phyloP scores from a whole-genome alignment of 2,329 filamentous ascomycete genomes.

The Alternaria gaisen region DNA sequence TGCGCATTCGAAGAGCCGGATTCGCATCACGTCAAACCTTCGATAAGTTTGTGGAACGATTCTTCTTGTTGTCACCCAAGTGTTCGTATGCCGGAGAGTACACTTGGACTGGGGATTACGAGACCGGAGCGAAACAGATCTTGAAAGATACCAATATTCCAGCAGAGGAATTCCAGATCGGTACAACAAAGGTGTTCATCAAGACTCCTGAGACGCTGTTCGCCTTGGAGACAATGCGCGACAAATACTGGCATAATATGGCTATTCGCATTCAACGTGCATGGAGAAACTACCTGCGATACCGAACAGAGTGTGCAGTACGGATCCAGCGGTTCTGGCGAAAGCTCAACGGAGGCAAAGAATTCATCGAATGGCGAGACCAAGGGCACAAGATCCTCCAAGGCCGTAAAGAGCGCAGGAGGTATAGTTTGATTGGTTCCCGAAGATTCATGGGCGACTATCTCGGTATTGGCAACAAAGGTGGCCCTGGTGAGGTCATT shows the following conservation, averaged over 20 bases:
- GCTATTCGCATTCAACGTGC: constrained; percentile 95
- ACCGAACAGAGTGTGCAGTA: constrained; percentile 89
- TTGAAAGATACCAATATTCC: constrained; percentile 97
- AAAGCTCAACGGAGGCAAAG: constrained; percentile 87
- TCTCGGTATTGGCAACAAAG: constrained; percentile 82
- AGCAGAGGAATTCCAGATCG: constrained; percentile 94
- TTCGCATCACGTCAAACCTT: constrained; percentile 98
- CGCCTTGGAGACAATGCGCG: constrained; percentile 95
- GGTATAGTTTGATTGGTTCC: constrained; percentile 90
- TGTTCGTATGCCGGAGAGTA: constrained; percentile 97
- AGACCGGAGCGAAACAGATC: constrained; percentile 89
- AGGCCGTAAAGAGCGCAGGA: constrained; percentile 86
- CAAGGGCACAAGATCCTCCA: constrained; percentile 83
- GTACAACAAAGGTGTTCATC: constrained; percentile 96
- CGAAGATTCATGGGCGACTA: constrained; percentile 96
- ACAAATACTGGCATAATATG: constrained; percentile 99
- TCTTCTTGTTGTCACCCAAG: constrained; percentile 92
- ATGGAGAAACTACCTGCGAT: constrained; percentile 95
- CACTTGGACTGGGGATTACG: constrained; percentile 89
- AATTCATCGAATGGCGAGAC: constrained; percentile 87
- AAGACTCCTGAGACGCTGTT: constrained; percentile 98
- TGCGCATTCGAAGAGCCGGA: constrained; percentile 92
- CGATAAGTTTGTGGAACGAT: constrained; percentile 97
- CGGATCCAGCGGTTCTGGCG: constrained; percentile 96
- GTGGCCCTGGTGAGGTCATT: constrained; percentile 82